Evolutionary conservation across 2,329 filamentous ascomycete species (phyloP).

Genomic region (Cadophora luteo-olivacea): DNA sequence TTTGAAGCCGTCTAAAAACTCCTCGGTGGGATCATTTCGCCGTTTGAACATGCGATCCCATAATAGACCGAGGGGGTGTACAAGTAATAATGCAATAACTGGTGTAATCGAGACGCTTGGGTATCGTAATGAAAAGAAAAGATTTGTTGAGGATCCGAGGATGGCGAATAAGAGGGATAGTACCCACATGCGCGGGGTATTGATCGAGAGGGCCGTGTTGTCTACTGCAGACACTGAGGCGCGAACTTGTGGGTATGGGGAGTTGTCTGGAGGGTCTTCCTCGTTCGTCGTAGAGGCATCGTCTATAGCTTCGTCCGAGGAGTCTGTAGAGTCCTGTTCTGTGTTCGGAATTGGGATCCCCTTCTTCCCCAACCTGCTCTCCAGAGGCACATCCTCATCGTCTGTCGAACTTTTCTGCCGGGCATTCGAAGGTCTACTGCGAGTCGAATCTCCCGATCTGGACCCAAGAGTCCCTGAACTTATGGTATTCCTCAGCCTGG

Average conservation of each 20-base stretch:
- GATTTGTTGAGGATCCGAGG: slow-evolving; percentile 81
- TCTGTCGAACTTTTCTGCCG: slow-evolving; percentile 22
- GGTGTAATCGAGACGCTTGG: slow-evolving; percentile 89
- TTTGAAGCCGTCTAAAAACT: slow-evolving; percentile 60
- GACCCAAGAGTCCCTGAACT: slow-evolving; percentile 32
- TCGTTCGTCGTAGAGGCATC: slow-evolving; percentile 49
- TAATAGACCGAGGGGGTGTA: slow-evolving; percentile 80
- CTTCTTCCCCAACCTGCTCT: slow-evolving; percentile 31
- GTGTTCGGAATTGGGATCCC: slow-evolving; percentile 37
- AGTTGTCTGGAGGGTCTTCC: slow-evolving; percentile 68
- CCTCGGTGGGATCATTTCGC: slow-evolving; percentile 58
- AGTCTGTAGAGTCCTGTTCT: slow-evolving; percentile 24
- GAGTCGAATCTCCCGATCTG: slow-evolving; percentile 8
- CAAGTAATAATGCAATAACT: slow-evolving; percentile 84
- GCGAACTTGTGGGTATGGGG: slow-evolving; percentile 79
- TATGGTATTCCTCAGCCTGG: slow-evolving; percentile 37
- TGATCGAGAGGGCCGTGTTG: slow-evolving; percentile 79
- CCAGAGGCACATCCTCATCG: slow-evolving; percentile 31
- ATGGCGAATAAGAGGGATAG: slow-evolving; percentile 82
- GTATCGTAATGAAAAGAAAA: slow-evolving; percentile 90
- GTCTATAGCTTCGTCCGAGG: slow-evolving; percentile 31
- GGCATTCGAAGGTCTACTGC: slow-evolving; percentile 19
- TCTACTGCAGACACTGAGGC: slow-evolving; percentile 80
- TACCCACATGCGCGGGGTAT: slow-evolving; percentile 87
- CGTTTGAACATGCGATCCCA: slow-evolving; percentile 78